Base-by-base conservation (phyloP, 1,139 yeast species). In the Yamadazyma dushanensis region DNA sequence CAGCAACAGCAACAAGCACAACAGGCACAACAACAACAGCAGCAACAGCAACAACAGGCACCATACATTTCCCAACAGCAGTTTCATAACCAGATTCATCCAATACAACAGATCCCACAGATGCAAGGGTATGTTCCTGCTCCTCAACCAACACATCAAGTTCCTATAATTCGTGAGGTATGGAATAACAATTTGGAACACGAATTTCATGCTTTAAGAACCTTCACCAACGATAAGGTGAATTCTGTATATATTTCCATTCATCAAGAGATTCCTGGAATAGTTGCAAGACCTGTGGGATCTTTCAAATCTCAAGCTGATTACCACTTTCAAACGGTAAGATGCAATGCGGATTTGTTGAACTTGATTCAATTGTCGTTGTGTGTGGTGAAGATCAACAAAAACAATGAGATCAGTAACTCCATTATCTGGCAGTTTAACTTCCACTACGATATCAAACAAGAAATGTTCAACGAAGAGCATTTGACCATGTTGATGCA, bases 201-300 rank as follows among this genome's bases (percentile, higher is more conserved):
- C 43, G 97, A 90, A 56, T 83, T 92, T 69, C 78, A 78, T 38
- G 63, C 78, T 11, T 76, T 90, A 43, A 76, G 96, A 44, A 77
- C 79, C 38, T 72, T 88, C 37, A 74, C 85, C 28, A 63, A 63
- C 43, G 83, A 78, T 41, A 77, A 79, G 43, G 84, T 83, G 51
- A 79, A 83, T 36, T 50, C 55, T 23, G 54, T 69, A 18, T 77
- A 76, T 52, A 77, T 89, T 15, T 80, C 96, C 2, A 82, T 82
- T 35, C 84, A 90, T 51, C 90, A 95, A 40, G 97, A 92, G 59
- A 89, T 92, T 55, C 97, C 97, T 0, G 98, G 98, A 0, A 87
- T 94, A 22, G 86, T 92, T 17, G 96, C 96, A 1, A 76, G 98
- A 48, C 98, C 98, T 9, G 87, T 92, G 43, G 98, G 98, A n/a